Evolutionary conservation across 169 alveolate species (phyloP).

Genomic region (Amoebophrya sp.): DNA sequence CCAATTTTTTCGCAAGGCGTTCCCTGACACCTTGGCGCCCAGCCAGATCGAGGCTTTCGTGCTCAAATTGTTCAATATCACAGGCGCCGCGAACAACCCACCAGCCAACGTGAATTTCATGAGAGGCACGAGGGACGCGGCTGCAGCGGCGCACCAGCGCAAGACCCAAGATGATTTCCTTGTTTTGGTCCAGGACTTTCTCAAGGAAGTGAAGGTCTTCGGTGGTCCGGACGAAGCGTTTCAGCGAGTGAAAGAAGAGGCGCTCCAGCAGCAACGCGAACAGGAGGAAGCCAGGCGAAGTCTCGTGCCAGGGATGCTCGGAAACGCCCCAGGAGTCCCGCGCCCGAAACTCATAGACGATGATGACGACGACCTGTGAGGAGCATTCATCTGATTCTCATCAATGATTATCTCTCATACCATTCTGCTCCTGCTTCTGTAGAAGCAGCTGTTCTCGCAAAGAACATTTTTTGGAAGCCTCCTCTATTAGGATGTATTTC

Average conservation of each 20-base stretch:
- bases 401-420: too few relatives aligned
- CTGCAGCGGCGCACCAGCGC: too few relatives aligned
- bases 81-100: too few relatives aligned
- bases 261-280: neutral
- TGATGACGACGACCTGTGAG: neutral
- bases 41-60: neutral
- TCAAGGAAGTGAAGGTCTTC: neutral
- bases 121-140: too few relatives aligned
- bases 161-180: neutral
- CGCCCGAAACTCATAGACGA: too few relatives aligned
- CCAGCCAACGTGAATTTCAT: too few relatives aligned
- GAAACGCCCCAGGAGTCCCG: neutral
- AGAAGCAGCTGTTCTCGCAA: too few relatives aligned
- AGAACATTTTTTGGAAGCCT: too few relatives aligned
- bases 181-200: neutral
- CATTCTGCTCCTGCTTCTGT: too few relatives aligned
- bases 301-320: neutral
- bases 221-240: neutral
- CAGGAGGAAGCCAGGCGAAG: neutral
- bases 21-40: neutral
- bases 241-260: neutral
- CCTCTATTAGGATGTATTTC: too few relatives aligned
- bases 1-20: neutral
- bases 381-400: too few relatives aligned
- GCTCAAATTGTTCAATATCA: neutral